Percentiles rank a stretch among this genome's conserved stretches.
These are phyloP conservation scores for Simmondsia chinensis DNA, from an alignment of 148 eudicot genomes.

Conservation along the genomic window DNA sequence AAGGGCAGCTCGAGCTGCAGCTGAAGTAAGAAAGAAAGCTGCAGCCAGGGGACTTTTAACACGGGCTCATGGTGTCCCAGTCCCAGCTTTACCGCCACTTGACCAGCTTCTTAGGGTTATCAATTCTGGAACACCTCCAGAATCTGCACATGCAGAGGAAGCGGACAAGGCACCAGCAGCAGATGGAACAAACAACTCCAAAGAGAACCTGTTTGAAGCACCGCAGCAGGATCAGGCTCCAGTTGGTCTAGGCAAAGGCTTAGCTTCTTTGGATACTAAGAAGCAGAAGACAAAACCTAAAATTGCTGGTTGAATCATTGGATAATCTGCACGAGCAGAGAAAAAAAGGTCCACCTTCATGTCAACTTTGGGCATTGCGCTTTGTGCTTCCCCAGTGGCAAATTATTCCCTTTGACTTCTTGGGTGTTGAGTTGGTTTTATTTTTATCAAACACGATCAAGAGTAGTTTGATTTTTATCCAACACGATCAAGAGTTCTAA, in stretches of 20 bases:
- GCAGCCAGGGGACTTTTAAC: slow-evolving; percentile 54
- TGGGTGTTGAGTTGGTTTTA: neutral
- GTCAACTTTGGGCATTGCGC: no score
- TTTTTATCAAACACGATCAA: slow-evolving; percentile 4
- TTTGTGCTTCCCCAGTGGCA: no score
- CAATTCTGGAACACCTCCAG: slow-evolving; percentile 33
- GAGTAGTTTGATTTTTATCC: no score
- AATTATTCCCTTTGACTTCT: neutral
- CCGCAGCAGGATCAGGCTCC: slow-evolving; percentile 38
- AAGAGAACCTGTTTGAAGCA: slow-evolving; percentile 4
- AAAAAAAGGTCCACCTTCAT: no score
- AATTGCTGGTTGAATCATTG: slow-evolving; percentile 13
- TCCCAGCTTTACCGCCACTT: slow-evolving; percentile 41
- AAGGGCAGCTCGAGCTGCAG: slow-evolving; percentile 75
- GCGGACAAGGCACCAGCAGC: slow-evolving; percentile 15
- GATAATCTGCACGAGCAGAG: no score
- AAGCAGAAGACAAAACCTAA: slow-evolving; percentile 46
- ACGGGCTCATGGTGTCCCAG: slow-evolving; percentile 51
- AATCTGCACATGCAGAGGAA: slow-evolving; percentile 13
- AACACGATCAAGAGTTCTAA: no score
- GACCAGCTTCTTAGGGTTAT: slow-evolving; percentile 43
- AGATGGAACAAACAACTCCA: slow-evolving; percentile 8
- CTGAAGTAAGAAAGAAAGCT: slow-evolving; percentile 68
- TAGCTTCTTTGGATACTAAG: slow-evolving; percentile 54
- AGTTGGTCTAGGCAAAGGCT: slow-evolving; percentile 55